phyloP scores from a whole-genome alignment of 2,329 filamentous ascomycete genomes.

The Exophiala oligosperma region DNA sequence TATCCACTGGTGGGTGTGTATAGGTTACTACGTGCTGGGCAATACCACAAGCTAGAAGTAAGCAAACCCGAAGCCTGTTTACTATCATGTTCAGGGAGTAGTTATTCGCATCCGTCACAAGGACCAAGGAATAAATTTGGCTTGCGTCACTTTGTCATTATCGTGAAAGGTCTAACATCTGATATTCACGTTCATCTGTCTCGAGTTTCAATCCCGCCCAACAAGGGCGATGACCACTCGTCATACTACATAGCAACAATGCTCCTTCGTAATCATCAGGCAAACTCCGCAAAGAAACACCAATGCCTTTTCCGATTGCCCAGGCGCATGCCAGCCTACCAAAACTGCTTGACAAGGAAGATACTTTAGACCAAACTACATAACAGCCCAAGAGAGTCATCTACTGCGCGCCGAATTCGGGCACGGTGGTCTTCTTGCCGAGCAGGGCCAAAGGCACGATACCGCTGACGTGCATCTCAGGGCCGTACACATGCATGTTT shows the following conservation, averaged over 20 bases:
- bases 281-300: slow-evolving; percentile 16
- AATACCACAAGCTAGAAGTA: no score
- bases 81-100: no score
- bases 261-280: slow-evolving; percentile 1
- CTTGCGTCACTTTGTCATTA: slow-evolving; percentile 8
- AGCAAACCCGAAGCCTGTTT: no score
- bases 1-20: no score
- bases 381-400: slow-evolving; percentile 3
- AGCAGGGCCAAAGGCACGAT: slow-evolving; percentile 89
- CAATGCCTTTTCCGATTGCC: slow-evolving; percentile 16
- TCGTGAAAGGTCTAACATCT: slow-evolving; percentile 12
- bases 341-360: slow-evolving; percentile 13
- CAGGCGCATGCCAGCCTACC: slow-evolving; percentile 16
- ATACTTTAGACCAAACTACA: slow-evolving; percentile 20
- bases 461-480: slow-evolving; percentile 86
- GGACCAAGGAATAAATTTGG: not conserved
- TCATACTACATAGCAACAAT: slow-evolving; percentile 6
- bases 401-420: slow-evolving; percentile 55
- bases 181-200: slow-evolving; percentile 14
- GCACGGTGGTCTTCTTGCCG: slow-evolving; percentile 61
- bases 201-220: slow-evolving; percentile 7
- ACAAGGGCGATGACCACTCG: not conserved
- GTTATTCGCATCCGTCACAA: no score
- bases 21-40: no score
- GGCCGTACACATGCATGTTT: slow-evolving; percentile 87